Evolutionary conservation across 805 yeast genomes (phyloP).

Genomic region (Nakazawaea holstii): DNA sequence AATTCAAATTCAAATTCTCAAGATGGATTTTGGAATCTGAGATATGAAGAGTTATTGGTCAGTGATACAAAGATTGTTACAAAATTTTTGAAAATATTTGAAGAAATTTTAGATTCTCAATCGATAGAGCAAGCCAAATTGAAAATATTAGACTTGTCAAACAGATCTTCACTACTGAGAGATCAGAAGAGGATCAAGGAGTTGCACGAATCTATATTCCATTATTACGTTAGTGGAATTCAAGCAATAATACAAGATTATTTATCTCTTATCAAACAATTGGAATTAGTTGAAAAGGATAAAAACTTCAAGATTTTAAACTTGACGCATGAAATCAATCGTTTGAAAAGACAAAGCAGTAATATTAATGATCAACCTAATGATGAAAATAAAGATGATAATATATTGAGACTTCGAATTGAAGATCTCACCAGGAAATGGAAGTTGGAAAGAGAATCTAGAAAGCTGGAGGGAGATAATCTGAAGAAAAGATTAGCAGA

Average conservation of each 20-base stretch:
- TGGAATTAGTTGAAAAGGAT: slow-evolving; percentile 1
- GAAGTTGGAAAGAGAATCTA: slow-evolving; percentile 67
- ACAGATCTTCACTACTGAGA: slow-evolving; percentile 17
- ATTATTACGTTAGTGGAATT: slow-evolving; percentile 57
- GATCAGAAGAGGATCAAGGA: slow-evolving; percentile 25
- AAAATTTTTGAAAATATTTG: slow-evolving; percentile 43
- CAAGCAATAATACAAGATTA: slow-evolving; percentile 56
- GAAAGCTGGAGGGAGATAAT: slow-evolving; percentile 55
- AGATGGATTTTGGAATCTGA: slow-evolving; percentile 30
- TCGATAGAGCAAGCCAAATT: slow-evolving; percentile 56
- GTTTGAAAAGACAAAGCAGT: not conserved
- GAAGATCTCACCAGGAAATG: slow-evolving; percentile 60
- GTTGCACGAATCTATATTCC: slow-evolving; percentile 24
- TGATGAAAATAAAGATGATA: not conserved
- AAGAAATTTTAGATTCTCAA: slow-evolving; percentile 49
- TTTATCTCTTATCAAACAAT: slow-evolving; percentile 20
- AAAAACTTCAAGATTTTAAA: not conserved
- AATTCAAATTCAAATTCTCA: slow-evolving; percentile 12
- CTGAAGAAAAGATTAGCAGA: slow-evolving; percentile 45
- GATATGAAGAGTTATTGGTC: slow-evolving; percentile 34
- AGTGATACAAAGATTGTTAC: slow-evolving; percentile 42
- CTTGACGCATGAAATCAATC: slow-evolving; percentile 3
- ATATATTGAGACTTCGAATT: slow-evolving; percentile 41
- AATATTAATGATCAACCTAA: not conserved
- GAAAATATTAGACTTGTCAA: slow-evolving; percentile 38